Percentiles rank a stretch among this genome's conserved stretches.
Conservation (phyloP, 208 protist genomes). For the Crithidia bombi region DNA sequence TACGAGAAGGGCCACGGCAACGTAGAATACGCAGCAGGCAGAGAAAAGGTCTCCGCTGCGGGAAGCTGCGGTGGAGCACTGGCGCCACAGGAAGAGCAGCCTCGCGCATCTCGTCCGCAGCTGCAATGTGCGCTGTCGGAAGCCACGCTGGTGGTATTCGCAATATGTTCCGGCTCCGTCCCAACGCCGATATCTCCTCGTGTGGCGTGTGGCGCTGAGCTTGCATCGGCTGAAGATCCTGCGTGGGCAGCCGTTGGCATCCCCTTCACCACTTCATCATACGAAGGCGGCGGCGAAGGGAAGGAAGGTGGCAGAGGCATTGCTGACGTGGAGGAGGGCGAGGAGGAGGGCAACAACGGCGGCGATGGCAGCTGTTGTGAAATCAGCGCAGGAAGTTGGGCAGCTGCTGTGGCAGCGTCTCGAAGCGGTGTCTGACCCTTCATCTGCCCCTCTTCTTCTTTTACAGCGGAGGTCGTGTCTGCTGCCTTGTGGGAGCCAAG, state of each 20-base stretch:
- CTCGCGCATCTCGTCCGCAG: background rate
- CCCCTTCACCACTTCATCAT: slow-evolving; percentile 19
- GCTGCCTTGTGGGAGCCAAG: background rate
- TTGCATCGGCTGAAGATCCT: background rate
- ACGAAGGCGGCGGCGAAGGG: slow-evolving; percentile 13
- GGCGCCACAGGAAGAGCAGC: background rate
- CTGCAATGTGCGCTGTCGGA: background rate
- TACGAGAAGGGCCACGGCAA: background rate
- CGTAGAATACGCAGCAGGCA: background rate
- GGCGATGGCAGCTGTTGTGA: background rate
- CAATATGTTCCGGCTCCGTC: background rate
- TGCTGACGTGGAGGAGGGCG: background rate
- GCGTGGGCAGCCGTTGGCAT: background rate
- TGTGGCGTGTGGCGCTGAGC: background rate
- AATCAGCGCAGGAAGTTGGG: background rate
- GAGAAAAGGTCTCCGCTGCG: background rate
- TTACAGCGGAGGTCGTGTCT: background rate
- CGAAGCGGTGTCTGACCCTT: background rate
- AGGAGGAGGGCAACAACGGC: background rate
- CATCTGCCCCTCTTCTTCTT: background rate
- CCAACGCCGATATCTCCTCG: slow-evolving; percentile 25
- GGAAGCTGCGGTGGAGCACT: background rate
- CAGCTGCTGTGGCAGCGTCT: background rate
- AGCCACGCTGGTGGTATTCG: background rate
- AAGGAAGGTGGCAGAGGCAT: background rate